phyloP scores from a whole-genome alignment of 331 rosid species.

The Dryas integrifolia region DNA sequence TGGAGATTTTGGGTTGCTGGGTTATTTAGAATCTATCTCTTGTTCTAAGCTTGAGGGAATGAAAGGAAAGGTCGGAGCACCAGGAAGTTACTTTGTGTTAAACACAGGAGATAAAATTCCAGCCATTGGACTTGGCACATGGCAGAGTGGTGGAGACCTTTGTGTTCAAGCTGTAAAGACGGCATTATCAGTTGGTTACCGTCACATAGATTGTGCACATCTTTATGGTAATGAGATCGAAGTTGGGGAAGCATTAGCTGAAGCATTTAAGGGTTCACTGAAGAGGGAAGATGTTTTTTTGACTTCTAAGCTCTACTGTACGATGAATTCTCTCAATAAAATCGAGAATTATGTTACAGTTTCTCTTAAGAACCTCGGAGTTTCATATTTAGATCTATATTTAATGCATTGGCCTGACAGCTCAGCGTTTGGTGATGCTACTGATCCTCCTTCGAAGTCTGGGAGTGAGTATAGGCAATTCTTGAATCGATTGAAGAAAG shows the following conservation, averaged over 20 bases:
- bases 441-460: slow-evolving; percentile 48
- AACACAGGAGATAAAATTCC: slow-evolving; percentile 48
- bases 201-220: slow-evolving; percentile 51
- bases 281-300: slow-evolving; percentile 47
- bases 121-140: slow-evolving; percentile 52
- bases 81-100: slow-evolving; percentile 38
- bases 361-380: slow-evolving; percentile 48
- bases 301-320: slow-evolving; percentile 47
- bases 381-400: slow-evolving; percentile 46
- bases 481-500: slow-evolving; percentile 44
- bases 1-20: slow-evolving; percentile 22
- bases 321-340: slow-evolving; percentile 49
- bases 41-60: slow-evolving; percentile 16
- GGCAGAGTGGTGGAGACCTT: slow-evolving; percentile 52
- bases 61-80: slow-evolving; percentile 40
- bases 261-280: slow-evolving; percentile 39
- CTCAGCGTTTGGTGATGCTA: slow-evolving; percentile 48
- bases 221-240: slow-evolving; percentile 49
- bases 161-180: slow-evolving; percentile 48
- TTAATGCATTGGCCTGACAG: slow-evolving; percentile 54
- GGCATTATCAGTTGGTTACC: slow-evolving; percentile 46
- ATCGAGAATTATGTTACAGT: slow-evolving; percentile 49
- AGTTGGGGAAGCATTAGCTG: slow-evolving; percentile 48
- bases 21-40: neutral
- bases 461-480: slow-evolving; percentile 48